These are phyloP conservation scores for Claviceps arundinis DNA, from an alignment of 2,329 filamentous ascomycete species.

Conservation along the genomic window DNA sequence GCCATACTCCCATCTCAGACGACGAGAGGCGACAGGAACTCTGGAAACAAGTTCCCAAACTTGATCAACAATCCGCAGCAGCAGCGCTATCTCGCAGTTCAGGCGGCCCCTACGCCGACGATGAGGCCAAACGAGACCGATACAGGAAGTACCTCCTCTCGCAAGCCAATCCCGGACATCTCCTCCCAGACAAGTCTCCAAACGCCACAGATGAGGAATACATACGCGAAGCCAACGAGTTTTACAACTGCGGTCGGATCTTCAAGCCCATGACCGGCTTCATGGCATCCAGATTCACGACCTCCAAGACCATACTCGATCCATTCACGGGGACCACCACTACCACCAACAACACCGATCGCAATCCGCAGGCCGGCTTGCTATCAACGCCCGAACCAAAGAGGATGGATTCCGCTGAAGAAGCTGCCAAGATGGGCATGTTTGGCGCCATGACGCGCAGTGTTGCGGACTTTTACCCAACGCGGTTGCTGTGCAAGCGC, in stretches of 20 bases:
- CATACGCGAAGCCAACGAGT: constrained; percentile 66
- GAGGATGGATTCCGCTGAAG: constrained; percentile 57
- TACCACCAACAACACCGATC: constrained; percentile 4
- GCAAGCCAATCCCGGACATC: constrained; percentile 35
- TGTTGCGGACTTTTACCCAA: constrained; percentile 60
- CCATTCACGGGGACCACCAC: constrained; percentile 8
- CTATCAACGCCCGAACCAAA: constrained; percentile 21
- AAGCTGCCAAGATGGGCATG: constrained; percentile 83
- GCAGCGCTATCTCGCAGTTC: constrained; percentile 54
- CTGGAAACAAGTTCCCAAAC: constrained; percentile 43
- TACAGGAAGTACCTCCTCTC: constrained; percentile 75
- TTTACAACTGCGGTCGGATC: constrained; percentile 50
- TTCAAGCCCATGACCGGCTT: constrained; percentile 86
- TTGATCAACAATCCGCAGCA: constrained; percentile 54
- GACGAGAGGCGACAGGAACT: constrained; percentile 47
- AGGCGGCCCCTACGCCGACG: constrained; percentile 67
- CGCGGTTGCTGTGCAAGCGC: constrained; percentile 78
- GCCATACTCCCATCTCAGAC: constrained; percentile 45
- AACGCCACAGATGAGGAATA: constrained; percentile 54
- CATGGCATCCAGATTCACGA: constrained; percentile 90
- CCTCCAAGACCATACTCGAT: constrained; percentile 37
- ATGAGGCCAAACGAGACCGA: constrained; percentile 63
- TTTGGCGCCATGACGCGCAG: constrained; percentile 78
- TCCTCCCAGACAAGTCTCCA: constrained; percentile 36
- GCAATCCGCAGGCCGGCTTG: constrained; percentile 10